Evolutionary conservation across 2,329 filamentous ascomycete genomes (phyloP).

Genomic region (Ceratocystis smalleyi): DNA sequence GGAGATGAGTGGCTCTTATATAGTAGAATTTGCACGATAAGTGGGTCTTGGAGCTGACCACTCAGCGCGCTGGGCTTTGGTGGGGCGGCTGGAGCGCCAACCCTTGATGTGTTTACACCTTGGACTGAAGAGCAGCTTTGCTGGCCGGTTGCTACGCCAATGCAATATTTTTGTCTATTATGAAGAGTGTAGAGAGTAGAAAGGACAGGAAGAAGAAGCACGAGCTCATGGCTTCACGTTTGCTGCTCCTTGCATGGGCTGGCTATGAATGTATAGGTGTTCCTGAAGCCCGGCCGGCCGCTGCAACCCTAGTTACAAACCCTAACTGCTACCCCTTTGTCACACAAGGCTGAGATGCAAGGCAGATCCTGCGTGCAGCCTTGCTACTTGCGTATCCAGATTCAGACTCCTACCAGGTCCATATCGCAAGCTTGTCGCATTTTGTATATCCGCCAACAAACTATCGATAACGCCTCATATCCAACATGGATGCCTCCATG

Average conservation of each 20-base stretch:
- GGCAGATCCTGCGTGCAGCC: not conserved
- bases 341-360: not conserved
- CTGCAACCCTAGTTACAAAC: not conserved
- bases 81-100: not conserved
- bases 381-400: not conserved
- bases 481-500: conserved; percentile 48
- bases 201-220: too few relatives aligned
- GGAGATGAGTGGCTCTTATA: not conserved
- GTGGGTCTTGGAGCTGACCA: not conserved
- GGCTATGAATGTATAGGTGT: not conserved
- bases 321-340: not conserved
- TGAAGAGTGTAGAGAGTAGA: not conserved
- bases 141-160: not conserved
- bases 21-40: not conserved
- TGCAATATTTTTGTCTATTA: not conserved
- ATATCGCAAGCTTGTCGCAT: conserved; percentile 7
- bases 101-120: not conserved
- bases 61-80: not conserved
- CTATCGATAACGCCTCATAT: not conserved
- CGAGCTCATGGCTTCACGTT: too few relatives aligned
- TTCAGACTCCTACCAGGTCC: not conserved
- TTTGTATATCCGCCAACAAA: not conserved
- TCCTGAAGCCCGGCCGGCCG: not conserved
- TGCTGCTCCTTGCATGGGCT: too few relatives aligned
- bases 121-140: not conserved